Evolutionary conservation across 441 rosid species (phyloP).

Genomic region (Erysimum pusillum): DNA sequence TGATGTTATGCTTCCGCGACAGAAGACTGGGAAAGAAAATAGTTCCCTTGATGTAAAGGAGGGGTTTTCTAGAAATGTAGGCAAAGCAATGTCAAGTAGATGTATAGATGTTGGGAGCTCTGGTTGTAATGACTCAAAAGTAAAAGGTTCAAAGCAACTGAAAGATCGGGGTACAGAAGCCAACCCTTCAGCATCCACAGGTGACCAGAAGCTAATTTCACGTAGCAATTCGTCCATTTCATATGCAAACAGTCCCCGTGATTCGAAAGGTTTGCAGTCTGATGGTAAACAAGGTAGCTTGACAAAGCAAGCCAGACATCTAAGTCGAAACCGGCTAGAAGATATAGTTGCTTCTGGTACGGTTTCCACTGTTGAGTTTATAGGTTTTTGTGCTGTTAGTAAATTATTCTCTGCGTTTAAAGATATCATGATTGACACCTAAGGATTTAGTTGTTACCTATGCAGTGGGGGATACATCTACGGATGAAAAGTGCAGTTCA

Average conservation of each 20-base stretch:
- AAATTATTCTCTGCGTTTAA: conserved; percentile 22
- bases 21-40: conserved; percentile 57
- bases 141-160: conserved; percentile 66
- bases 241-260: conserved; percentile 59
- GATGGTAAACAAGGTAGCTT: conserved; percentile 66
- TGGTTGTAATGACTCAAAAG: conserved; percentile 63
- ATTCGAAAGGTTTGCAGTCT: conserved; percentile 62
- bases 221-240: conserved; percentile 59
- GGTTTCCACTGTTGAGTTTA: conserved; percentile 29
- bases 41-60: conserved; percentile 62
- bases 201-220: conserved; percentile 66
- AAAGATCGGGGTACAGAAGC: conserved; percentile 59
- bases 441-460: conserved; percentile 36
- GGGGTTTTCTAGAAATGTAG: conserved; percentile 60
- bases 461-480: conserved; percentile 65
- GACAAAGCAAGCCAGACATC: conserved; percentile 59
- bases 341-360: conserved; percentile 68
- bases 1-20: conserved; percentile 67
- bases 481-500: conserved; percentile 49
- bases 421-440: conserved; percentile 24
- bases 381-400: conserved; percentile 3
- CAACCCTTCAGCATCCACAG: conserved; percentile 52
- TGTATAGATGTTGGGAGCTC: conserved; percentile 57
- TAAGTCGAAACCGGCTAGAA: conserved; percentile 66
- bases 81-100: conserved; percentile 80